Conservation (phyloP, 1,139 yeast genomes). For the Yamadazyma dushanensis region DNA sequence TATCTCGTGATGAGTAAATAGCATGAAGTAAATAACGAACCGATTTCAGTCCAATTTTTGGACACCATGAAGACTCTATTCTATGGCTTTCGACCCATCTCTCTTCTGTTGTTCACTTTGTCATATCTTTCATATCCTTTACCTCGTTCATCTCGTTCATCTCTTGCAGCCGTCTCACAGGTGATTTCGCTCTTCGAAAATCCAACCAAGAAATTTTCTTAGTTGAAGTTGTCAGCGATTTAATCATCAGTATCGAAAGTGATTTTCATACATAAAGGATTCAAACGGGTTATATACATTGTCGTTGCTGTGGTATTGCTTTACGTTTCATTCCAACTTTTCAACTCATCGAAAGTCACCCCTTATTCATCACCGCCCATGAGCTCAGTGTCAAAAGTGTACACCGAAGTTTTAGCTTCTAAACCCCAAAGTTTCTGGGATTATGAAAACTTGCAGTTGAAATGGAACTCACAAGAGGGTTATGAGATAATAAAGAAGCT, state of each 20-base stretch:
- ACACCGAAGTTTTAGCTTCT: constrained; percentile 42
- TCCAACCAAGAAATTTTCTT: no score
- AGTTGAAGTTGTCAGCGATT: no score
- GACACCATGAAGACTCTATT: no score
- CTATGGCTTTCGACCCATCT: no score
- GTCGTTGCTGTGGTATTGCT: not conserved
- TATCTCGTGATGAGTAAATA: not conserved
- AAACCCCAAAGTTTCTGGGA: constrained; percentile 51
- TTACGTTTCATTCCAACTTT: not conserved
- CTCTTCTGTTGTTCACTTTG: no score
- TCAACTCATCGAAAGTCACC: not conserved
- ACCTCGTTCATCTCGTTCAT: no score
- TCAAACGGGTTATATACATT: not conserved
- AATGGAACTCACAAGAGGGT: constrained; percentile 49
- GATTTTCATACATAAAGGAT: no score
- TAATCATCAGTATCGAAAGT: no score
- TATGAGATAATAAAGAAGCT: constrained; percentile 47
- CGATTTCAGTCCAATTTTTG: no score
- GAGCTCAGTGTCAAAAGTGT: constrained; percentile 41
- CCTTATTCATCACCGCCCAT: constrained; percentile 4
- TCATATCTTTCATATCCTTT: no score
- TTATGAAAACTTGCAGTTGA: constrained; percentile 44
- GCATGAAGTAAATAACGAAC: not conserved
- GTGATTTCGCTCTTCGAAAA: no score
- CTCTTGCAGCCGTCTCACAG: no score